These are phyloP conservation scores for Paramyrothecium sp. DNA, from an alignment of 2,329 filamentous ascomycete species.

Conservation along the genomic window DNA sequence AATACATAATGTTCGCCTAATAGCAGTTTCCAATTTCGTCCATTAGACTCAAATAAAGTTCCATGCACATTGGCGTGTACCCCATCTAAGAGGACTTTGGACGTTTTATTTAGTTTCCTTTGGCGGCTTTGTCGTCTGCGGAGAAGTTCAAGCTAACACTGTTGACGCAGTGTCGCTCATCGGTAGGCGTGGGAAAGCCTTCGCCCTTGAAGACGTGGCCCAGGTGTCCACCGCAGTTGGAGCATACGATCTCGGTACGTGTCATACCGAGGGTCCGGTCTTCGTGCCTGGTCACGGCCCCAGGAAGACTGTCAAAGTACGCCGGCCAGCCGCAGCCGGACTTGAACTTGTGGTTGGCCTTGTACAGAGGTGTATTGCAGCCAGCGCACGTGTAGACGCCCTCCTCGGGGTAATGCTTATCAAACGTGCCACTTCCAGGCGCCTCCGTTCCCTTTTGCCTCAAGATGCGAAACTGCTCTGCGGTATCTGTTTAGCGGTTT, in stretches of 20 bases:
- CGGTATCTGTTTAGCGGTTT: constrained; percentile 2
- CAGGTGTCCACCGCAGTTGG: constrained; percentile 89
- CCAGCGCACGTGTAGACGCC: constrained; percentile 88
- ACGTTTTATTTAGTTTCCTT: constrained; percentile 11
- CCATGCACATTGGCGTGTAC: not conserved
- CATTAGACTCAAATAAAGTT: not conserved
- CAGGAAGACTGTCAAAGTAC: constrained; percentile 93
- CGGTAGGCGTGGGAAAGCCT: constrained; percentile 78
- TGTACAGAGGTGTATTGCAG: constrained; percentile 87
- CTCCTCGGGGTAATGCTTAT: constrained; percentile 75
- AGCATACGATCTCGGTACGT: constrained; percentile 90
- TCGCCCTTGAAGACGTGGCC: constrained; percentile 97
- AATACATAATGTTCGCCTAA: no score
- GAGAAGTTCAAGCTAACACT: constrained; percentile 85
- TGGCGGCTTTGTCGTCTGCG: constrained; percentile 55
- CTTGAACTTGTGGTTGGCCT: constrained; percentile 90
- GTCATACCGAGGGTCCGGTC: constrained; percentile 79
- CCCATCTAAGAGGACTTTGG: no score
- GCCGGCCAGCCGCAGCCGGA: constrained; percentile 97
- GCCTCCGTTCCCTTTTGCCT: constrained; percentile 89
- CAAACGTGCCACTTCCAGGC: constrained; percentile 76
- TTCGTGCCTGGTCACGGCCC: constrained; percentile 79
- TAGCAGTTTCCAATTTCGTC: no score
- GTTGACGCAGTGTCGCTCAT: constrained; percentile 97
- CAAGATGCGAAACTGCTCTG: constrained; percentile 94